These are phyloP conservation scores for Wickerhamiella kurtzmanii DNA, from an alignment of 805 yeast genomes.

Conservation along the genomic window DNA sequence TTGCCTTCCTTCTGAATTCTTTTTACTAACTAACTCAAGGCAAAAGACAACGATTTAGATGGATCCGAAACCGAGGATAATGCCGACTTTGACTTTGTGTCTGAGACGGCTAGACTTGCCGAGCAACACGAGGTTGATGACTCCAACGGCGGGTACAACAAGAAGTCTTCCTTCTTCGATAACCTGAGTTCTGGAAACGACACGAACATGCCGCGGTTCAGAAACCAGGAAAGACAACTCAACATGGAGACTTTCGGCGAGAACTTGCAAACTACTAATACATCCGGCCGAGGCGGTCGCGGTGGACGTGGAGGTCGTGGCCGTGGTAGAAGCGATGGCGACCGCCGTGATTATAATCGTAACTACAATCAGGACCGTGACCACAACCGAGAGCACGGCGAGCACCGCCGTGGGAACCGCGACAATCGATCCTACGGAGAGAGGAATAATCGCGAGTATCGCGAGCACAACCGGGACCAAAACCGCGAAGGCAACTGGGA, in stretches of 20 bases:
- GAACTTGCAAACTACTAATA: constrained; percentile 13
- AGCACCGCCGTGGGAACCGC: neutral
- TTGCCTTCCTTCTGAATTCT: constrained; percentile 38
- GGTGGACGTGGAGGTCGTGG: constrained; percentile 10
- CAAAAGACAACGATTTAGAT: constrained; percentile 22
- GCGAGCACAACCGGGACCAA: neutral
- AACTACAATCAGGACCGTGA: neutral
- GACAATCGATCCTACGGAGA: neutral
- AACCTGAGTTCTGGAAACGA: constrained; percentile 52
- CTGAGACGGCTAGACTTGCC: constrained; percentile 10
- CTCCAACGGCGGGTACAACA: constrained; percentile 44
- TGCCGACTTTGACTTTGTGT: constrained; percentile 19
- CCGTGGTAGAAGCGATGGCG: constrained; percentile 2
- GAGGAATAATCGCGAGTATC: neutral
- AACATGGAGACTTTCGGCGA: constrained; percentile 81
- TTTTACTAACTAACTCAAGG: constrained; percentile 7
- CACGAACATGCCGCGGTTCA: constrained; percentile 34
- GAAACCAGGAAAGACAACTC: constrained; percentile 59
- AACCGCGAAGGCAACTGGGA: neutral
- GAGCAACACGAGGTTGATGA: constrained; percentile 14
- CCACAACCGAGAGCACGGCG: neutral
- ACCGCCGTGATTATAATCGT: neutral
- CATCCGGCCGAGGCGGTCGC: constrained; percentile 13
- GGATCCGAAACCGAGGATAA: constrained; percentile 14
- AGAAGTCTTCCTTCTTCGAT: constrained; percentile 79